Evolutionary conservation across 2,329 filamentous ascomycete species (phyloP).

Genomic region (Talaromyces amestolkiae): DNA sequence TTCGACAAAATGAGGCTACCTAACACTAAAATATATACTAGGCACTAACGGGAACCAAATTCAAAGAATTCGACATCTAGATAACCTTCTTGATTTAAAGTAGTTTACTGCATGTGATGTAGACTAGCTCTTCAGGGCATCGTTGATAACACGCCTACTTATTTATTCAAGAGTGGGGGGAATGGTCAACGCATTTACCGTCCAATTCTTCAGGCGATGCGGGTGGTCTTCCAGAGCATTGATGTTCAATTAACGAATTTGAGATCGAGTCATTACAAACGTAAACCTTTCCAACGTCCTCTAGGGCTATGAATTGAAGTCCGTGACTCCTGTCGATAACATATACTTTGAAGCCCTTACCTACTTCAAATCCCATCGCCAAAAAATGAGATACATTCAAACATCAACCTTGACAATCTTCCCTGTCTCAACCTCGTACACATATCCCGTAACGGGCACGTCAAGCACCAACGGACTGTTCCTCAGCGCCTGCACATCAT

Average conservation of each 20-base stretch:
- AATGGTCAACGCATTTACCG: background rate
- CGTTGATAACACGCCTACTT: background rate
- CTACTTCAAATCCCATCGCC: conserved; percentile 21
- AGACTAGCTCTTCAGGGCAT: too few species aligned
- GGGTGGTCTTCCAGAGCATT: background rate
- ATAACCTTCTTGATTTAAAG: too few species aligned
- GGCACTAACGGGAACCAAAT: too few species aligned
- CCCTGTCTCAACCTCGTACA: conserved; percentile 73
- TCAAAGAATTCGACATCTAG: too few species aligned
- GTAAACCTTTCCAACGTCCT: too few species aligned
- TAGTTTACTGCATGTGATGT: too few species aligned
- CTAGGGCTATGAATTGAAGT: background rate
- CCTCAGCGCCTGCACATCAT: conserved; percentile 65
- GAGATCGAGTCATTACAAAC: too few species aligned
- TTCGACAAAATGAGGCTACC: too few species aligned
- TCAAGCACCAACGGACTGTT: conserved; percentile 58
- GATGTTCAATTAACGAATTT: background rate
- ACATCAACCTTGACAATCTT: conserved; percentile 49
- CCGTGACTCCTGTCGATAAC: background rate
- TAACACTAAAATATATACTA: too few species aligned
- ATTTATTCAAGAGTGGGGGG: conserved; percentile 1
- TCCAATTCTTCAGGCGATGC: background rate
- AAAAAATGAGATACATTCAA: background rate
- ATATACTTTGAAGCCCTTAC: background rate
- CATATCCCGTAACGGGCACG: conserved; percentile 65